Base-by-base conservation (phyloP, 2,329 filamentous ascomycete species). In the Hypoxylon sp. region DNA sequence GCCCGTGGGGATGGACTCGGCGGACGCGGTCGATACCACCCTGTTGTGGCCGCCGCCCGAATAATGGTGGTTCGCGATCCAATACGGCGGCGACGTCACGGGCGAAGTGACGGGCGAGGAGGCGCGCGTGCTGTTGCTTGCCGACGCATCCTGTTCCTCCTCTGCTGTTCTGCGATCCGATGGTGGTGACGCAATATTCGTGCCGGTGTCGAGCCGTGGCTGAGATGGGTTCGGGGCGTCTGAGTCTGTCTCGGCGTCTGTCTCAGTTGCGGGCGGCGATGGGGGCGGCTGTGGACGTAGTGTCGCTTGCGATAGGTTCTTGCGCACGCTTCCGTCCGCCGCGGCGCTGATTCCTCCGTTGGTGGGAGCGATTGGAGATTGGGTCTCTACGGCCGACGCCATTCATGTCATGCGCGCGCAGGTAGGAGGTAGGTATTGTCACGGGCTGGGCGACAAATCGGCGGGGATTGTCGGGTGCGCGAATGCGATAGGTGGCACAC, bases 1-100 rank as follows among this genome's bases (percentile, higher is more conserved):
- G 36, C 86, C 86, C 0, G 77, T 75, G 0, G 82, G 81, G n/a
- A 86, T 78, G 7, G 80, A 81, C 23, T 81, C 80, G 41, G 85
- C 75, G 45, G 85, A 87, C 43, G 85, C 81, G 56, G 74, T 77
- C 6, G 87, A 88, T 19, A 82, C 73, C 53, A 73, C 78, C 32
- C 83, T 80, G 48, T 76, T 75, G 67, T 82, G 82, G 60, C n/a
- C n/a, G n/a, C n/a, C n/a, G n/a, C 76, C 60, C 5, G 58, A 36
- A 19, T n/a, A n/a, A n/a, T n/a, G n/a, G n/a, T 62, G 60, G 60
- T 63, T 59, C 25, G 69, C 70, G 25, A 70, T 70, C 81, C 81
- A 83, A 69, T 82, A 83, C 1, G 81, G 80, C 17, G 81, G 81
- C 6, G 79, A 78, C 9, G 75, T 76, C 6, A 77, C 67, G 13